phyloP scores from a whole-genome alignment of 805 yeast species.

The Nakazawaea holstii region DNA sequence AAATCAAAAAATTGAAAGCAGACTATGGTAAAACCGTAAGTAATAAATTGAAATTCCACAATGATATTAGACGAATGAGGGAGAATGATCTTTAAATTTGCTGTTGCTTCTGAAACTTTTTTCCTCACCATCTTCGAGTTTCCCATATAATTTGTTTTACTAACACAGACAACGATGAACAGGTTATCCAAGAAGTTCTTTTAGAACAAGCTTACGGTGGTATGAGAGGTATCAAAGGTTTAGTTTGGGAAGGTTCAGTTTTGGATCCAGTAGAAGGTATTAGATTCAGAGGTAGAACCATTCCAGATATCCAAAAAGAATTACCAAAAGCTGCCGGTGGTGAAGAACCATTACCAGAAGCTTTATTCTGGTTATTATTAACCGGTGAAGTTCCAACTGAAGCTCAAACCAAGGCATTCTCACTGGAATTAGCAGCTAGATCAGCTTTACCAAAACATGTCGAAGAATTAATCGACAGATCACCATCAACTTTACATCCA shows the following conservation, averaged over 20 bases:
- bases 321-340: slow-evolving; percentile 74
- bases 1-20: slow-evolving; percentile 83
- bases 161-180: background rate
- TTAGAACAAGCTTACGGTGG: slow-evolving; percentile 87
- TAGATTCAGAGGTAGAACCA: slow-evolving; percentile 79
- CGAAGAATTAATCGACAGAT: slow-evolving; percentile 61
- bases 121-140: too few relatives aligned
- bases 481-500: slow-evolving; percentile 77
- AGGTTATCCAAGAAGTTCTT: slow-evolving; percentile 63
- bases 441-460: slow-evolving; percentile 76
- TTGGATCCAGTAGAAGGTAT: slow-evolving; percentile 83
- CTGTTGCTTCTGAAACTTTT: too few relatives aligned
- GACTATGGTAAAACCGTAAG: slow-evolving; percentile 81
- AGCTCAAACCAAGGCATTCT: slow-evolving; percentile 62
- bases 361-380: slow-evolving; percentile 73
- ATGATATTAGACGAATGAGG: too few relatives aligned
- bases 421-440: slow-evolving; percentile 76
- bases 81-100: too few relatives aligned
- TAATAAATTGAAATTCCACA: slow-evolving; percentile 17
- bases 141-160: background rate
- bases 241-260: slow-evolving; percentile 88
- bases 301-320: slow-evolving; percentile 69
- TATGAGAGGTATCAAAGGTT: slow-evolving; percentile 82
- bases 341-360: slow-evolving; percentile 67
- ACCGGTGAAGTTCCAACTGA: slow-evolving; percentile 81